Evolutionary conservation across 306 rosid genomes (phyloP).

Genomic region (Vigna nakashimae): DNA sequence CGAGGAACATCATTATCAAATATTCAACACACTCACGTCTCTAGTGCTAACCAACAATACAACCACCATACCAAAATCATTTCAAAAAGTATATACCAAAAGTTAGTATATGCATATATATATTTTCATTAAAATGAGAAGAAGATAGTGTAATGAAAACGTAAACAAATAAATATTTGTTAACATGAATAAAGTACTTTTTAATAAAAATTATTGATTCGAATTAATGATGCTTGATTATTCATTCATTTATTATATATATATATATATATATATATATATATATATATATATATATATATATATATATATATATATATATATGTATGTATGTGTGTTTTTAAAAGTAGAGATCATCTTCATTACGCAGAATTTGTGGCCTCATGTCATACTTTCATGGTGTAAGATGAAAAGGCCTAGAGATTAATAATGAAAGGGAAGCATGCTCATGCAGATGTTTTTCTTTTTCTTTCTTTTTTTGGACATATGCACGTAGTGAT

Average conservation of each 20-base stretch:
- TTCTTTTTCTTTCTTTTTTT: neutral
- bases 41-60: neutral
- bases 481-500: neutral
- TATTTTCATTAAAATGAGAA: too few relatives aligned
- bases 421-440: neutral
- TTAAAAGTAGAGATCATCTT: neutral
- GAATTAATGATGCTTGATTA: too few relatives aligned
- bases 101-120: too few relatives aligned
- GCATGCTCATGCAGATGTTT: neutral
- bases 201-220: too few relatives aligned
- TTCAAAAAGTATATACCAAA: too few relatives aligned
- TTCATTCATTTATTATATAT: too few relatives aligned
- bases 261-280: too few relatives aligned
- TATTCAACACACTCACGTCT: neutral
- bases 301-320: neutral
- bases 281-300: too few relatives aligned
- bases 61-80: neutral
- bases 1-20: neutral
- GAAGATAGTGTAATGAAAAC: too few relatives aligned
- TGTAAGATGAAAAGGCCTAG: neutral
- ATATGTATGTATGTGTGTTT: neutral
- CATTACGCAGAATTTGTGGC: neutral
- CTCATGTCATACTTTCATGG: neutral
- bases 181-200: too few relatives aligned
- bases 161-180: too few relatives aligned